These are phyloP conservation scores for Boletus coccyginus DNA, from an alignment of 768 basidiomycete genomes.

Conservation along the genomic window DNA sequence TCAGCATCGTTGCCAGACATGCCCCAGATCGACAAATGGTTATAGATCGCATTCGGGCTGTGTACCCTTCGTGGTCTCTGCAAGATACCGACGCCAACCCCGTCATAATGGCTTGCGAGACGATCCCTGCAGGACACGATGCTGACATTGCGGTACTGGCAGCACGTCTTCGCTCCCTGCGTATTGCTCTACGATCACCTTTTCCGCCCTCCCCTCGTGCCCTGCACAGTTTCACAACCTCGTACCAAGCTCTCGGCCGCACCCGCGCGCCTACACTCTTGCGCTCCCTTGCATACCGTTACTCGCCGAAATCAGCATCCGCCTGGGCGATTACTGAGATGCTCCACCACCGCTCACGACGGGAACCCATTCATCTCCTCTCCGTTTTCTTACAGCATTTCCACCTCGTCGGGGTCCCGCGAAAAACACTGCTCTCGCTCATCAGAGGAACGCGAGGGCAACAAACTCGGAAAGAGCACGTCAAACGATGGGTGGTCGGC, in stretches of 20 bases:
- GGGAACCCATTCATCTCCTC: constrained; percentile 25
- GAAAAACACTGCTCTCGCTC: constrained; percentile 19
- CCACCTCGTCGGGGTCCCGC: constrained; percentile 51
- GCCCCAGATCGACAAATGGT: constrained; percentile 8
- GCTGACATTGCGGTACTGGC: constrained; percentile 12
- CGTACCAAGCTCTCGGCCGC: constrained; percentile 23
- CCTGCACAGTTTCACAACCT: constrained; percentile 16
- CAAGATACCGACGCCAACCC: not conserved
- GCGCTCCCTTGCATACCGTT: constrained; percentile 19
- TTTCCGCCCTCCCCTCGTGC: constrained; percentile 20
- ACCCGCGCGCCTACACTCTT: constrained; percentile 16
- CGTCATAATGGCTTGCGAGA: not conserved
- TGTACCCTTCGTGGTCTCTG: constrained; percentile 15
- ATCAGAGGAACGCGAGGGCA: constrained; percentile 14
- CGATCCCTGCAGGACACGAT: not conserved
- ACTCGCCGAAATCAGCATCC: constrained; percentile 24
- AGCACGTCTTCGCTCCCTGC: constrained; percentile 23
- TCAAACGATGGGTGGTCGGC: not conserved
- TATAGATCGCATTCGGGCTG: constrained; percentile 6
- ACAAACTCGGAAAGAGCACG: not conserved
- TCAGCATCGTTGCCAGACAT: constrained; percentile 32
- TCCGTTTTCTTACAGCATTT: constrained; percentile 51
- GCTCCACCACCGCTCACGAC: constrained; percentile 25
- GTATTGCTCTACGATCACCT: constrained; percentile 22
- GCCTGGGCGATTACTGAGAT: constrained; percentile 30